Evolutionary conservation across 768 basidiomycete genomes (phyloP), one percentile per base, ranked within the genome.

Genomic region (Hypholoma fasciculare): DNA sequence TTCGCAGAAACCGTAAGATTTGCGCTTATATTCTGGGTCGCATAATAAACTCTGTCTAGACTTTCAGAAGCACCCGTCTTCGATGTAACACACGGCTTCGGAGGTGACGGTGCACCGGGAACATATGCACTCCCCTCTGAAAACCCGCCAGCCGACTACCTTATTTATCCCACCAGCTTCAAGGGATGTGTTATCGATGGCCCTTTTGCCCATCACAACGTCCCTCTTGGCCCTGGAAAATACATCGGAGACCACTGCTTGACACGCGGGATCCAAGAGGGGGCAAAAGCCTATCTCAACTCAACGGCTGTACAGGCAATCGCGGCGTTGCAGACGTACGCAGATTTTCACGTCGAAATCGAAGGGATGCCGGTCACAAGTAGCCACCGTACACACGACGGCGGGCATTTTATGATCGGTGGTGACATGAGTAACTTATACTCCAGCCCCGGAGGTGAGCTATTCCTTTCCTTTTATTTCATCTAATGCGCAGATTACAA

Each of bases 371-470:
- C 71, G 4, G 56, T 70, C 23, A 73, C 70, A 0, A n/a, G 57
- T 13, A 52, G 55, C 4, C 56, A 65, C n/a, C 71, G 69, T 27
- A 16, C 67, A 7, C 77, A 77, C 40, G 75, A 74, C 54, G 70
- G 62, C 0, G 76, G 73, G 2, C 76, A 78, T 62, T 58, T 63
- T 16, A 49, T 59, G 7, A 60, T 76, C 12, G 74, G 72, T 3
- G 76, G 68, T 17, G 68, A 69, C 14, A 65, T 69, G 68, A 54
- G 60, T 14, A 71, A 76, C 56, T 58, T 65, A 0, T 75, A 70
- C 53, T 74, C 74, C 8, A 76, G 74, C 49, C 74, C 73, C 4
- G 73, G 71, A 66, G 76, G 76, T 71, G 13, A 56, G 71, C 61
- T 23, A 3, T 23, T 12, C 2, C 42, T 36, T 3, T 40, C 13